Percentiles rank a stretch among this genome's conserved stretches.
phyloP scores from a whole-genome alignment of 225 moss, liverwort and hornwort genomes.

The Pseudoscleropodium purum region DNA sequence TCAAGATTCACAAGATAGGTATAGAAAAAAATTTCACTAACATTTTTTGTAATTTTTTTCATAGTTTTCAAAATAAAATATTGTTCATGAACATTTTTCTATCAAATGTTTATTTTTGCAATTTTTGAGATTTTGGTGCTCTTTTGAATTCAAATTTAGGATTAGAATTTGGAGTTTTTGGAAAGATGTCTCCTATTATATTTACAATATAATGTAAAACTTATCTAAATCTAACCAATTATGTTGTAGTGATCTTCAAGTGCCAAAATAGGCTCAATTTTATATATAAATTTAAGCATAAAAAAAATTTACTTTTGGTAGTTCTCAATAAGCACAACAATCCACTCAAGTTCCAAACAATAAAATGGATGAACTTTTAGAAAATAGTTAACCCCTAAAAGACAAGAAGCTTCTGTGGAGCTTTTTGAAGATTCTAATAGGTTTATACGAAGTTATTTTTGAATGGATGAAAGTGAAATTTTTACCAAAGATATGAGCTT shows the following conservation, averaged over 20 bases:
- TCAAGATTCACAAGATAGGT: neutral
- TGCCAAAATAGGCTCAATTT: accelerated
- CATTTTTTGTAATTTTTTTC: neutral
- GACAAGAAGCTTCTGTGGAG: no score
- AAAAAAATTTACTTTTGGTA: neutral
- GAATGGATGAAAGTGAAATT: no score
- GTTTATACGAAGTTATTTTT: no score
- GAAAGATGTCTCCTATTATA: neutral
- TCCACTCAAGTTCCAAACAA: neutral
- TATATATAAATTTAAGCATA: neutral
- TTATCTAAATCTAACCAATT: neutral
- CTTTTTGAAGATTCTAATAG: no score
- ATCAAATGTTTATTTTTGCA: neutral
- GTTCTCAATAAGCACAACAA: neutral
- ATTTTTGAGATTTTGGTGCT: neutral
- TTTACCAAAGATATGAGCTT: no score
- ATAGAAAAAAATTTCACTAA: neutral
- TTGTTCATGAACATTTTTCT: neutral
- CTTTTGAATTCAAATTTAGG: neutral
- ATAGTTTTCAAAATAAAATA: neutral
- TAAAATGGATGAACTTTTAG: neutral
- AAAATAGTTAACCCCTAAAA: no score
- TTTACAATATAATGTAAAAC: neutral
- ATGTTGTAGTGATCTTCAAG: neutral
- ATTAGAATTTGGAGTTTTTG: neutral